Evolutionary conservation across 208 protist species (phyloP), one percentile per base, ranked within the genome.

Genomic region (Porcisia deanei): DNA sequence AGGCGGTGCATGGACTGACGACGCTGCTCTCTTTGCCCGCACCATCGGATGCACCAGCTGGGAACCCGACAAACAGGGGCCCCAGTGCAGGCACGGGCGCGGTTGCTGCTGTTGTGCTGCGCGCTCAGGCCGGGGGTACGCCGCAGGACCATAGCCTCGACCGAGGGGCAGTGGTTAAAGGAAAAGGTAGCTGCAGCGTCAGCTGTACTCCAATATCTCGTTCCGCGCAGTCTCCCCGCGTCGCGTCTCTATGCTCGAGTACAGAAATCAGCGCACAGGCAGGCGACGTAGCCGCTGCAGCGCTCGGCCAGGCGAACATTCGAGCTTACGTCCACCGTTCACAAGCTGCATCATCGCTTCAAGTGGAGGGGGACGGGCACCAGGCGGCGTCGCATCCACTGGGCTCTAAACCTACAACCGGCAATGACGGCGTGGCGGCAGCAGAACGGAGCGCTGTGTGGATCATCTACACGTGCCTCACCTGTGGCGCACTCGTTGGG

Each of bases 401-500:
- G 3, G 61, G 1, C 12, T 12, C 5, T 5, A 2, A 16, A 41
- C 18, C 12, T 6, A 30, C 61, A 66, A 12, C 47, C 10, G 61
- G 61, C 61, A 34, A 37, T 39, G 57, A 30, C 59, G 18, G 61
- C 63, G 25, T 5, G 63, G 39, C 53, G 49, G 2, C 39, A 43
- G 57, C 47, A 12, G 64, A 41, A 37, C 61, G n/a, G 6, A 25
- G 12, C 12, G 83, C 43, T 53, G n/a, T 66, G 5, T 91, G 84
- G 49, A 58, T 37, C 4, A 66, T 86, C 12, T 93, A 90, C 82
- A 92, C 89, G 30, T 97, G 93, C 66, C 37, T 71, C 20, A 78
- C 75, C 10, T 97, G 93, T 55, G 91, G 93, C 16, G 76, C 77
- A 2, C 79, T 81, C 37, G 22, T 95, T 54, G 91, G 75, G 22